phyloP scores from a whole-genome alignment of 306 rosid genomes.

The Dalbergia cultrata region DNA sequence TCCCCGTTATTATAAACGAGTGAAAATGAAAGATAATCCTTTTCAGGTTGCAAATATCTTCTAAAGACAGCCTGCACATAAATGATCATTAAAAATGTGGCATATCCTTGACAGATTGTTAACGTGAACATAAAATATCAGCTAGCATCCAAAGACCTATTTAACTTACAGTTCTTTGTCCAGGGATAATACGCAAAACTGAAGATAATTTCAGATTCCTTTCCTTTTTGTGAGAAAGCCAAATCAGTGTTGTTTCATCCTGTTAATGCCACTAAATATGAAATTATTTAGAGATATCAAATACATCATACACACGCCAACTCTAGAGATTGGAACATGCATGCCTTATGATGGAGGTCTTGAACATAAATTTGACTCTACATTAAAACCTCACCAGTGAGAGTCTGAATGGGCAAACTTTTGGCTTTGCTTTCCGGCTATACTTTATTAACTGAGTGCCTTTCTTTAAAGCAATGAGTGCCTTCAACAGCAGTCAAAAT shows the following conservation, averaged over 20 bases:
- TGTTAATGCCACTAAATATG: conserved; percentile 60
- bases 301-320: conserved; percentile 30
- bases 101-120: conserved; percentile 5
- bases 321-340: conserved; percentile 15
- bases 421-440: conserved; percentile 80
- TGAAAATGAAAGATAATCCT: conserved; percentile 83
- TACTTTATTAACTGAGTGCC: conserved; percentile 79
- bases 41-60: conserved; percentile 81
- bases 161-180: conserved; percentile 92
- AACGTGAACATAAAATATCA: conserved; percentile 1
- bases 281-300: conserved; percentile 55
- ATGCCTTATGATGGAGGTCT: background rate
- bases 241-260: conserved; percentile 86
- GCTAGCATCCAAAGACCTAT: background rate
- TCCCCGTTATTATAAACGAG: conserved; percentile 74
- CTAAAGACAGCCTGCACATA: conserved; percentile 74
- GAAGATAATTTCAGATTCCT: conserved; percentile 69
- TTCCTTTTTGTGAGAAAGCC: conserved; percentile 80
- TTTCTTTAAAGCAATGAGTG: conserved; percentile 70
- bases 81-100: conserved; percentile 1
- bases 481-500: conserved; percentile 59
- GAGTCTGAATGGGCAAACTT: conserved; percentile 79
- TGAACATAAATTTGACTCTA: background rate
- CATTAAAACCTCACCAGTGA: conserved; percentile 65
- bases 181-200: conserved; percentile 66